phyloP scores from a whole-genome alignment of 495 filamentous ascomycete genomes.

The Parathielavia appendiculata region DNA sequence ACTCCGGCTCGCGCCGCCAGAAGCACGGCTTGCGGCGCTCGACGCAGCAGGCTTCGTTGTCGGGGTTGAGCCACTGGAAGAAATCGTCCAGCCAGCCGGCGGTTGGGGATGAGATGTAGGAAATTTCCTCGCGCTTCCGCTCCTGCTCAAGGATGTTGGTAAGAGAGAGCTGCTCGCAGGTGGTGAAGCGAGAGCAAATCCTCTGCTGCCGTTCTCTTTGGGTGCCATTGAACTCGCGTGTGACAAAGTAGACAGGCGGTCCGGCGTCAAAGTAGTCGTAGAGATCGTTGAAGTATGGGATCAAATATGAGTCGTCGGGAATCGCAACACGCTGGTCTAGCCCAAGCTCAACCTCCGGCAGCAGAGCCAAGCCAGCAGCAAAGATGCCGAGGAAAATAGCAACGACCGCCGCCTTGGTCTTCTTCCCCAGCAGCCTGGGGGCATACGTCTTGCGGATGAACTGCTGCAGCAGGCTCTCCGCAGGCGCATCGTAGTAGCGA shows the following conservation, averaged over 20 bases:
- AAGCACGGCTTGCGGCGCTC: conserved; percentile 68
- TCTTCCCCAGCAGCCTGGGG: conserved; percentile 69
- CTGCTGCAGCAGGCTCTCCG: conserved; percentile 72
- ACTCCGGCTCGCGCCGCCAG: conserved; percentile 62
- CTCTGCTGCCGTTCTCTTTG: conserved; percentile 68
- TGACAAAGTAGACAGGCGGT: conserved; percentile 95
- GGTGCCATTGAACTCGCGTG: conserved; percentile 71
- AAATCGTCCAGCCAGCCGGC: conserved; percentile 98
- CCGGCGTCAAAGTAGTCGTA: conserved; percentile 87
- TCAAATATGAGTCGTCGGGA: conserved; percentile 86
- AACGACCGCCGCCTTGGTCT: conserved; percentile 68
- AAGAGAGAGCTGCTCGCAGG: conserved; percentile 76
- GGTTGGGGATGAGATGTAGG: conserved; percentile 84
- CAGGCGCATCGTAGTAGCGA: conserved; percentile 59
- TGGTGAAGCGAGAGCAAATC: conserved; percentile 85
- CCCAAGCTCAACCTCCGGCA: conserved; percentile 80
- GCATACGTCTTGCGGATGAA: conserved; percentile 90
- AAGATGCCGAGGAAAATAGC: conserved; percentile 83
- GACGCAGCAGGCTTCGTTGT: conserved; percentile 72
- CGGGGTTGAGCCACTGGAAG: conserved; percentile 89
- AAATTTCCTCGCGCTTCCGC: conserved; percentile 81
- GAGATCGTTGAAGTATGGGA: conserved; percentile 91
- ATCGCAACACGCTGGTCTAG: conserved; percentile 92
- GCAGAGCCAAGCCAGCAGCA: conserved; percentile 71
- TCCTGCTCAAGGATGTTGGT: conserved; percentile 88